Percentiles rank a stretch among this genome's conserved stretches.
These are phyloP conservation scores for Dalbergia cultrata DNA, from an alignment of 306 rosid species.

Conservation along the genomic window DNA sequence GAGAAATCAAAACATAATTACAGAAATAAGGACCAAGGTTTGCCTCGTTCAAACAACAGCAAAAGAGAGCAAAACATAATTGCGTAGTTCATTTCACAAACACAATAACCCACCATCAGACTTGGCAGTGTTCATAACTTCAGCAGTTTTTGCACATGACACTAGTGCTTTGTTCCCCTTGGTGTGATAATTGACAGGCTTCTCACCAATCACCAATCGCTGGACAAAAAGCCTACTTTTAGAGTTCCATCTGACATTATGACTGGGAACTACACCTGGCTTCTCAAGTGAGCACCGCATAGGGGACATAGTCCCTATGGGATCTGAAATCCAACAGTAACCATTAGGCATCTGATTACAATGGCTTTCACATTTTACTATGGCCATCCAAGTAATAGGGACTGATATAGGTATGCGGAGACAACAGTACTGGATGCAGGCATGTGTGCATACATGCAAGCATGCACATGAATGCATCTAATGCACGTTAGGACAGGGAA, in stretches of 20 bases:
- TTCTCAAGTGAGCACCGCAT: slow-evolving; percentile 65
- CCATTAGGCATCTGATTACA: slow-evolving; percentile 26
- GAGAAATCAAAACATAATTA: slow-evolving; percentile 17
- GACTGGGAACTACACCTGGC: slow-evolving; percentile 58
- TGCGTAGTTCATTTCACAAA: slow-evolving; percentile 19
- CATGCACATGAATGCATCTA: slow-evolving; percentile 11
- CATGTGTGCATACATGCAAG: background rate
- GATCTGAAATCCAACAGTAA: slow-evolving; percentile 59
- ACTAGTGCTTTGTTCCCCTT: slow-evolving; percentile 59
- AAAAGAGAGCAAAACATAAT: slow-evolving; percentile 22
- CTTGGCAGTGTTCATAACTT: slow-evolving; percentile 58
- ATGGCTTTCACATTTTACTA: slow-evolving; percentile 15
- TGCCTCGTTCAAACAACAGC: slow-evolving; percentile 21
- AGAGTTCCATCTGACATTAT: slow-evolving; percentile 52
- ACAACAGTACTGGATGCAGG: background rate
- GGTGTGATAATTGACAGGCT: slow-evolving; percentile 50
- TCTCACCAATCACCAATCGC: slow-evolving; percentile 57
- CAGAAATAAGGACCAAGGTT: slow-evolving; percentile 12
- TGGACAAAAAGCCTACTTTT: slow-evolving; percentile 53
- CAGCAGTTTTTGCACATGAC: slow-evolving; percentile 72
- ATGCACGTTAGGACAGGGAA: background rate
- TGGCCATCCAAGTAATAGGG: slow-evolving; percentile 10
- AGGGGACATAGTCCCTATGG: slow-evolving; percentile 64
- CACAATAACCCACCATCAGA: slow-evolving; percentile 67
- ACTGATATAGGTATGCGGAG: slow-evolving; percentile 20